A percentile compares a stretch with the other conserved stretches of the same genome.
phyloP scores from a whole-genome alignment of 2,329 filamentous ascomycete species.

The Colletotrichum sojae region DNA sequence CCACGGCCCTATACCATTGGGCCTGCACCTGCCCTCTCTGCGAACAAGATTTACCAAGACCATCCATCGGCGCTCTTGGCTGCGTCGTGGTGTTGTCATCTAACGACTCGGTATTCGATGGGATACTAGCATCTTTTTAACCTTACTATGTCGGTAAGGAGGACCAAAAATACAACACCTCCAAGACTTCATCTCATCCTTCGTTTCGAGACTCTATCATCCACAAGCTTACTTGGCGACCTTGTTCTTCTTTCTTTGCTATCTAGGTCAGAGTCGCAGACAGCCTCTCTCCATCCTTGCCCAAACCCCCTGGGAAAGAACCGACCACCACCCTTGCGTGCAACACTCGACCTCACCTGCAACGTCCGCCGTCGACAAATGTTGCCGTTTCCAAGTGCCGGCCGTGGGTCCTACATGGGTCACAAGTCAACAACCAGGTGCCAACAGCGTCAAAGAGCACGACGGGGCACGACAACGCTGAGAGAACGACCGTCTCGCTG shows the following conservation, averaged over 20 bases:
- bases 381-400: constrained; percentile 28
- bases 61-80: constrained; percentile 31
- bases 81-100: constrained; percentile 24
- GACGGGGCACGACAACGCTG: neutral
- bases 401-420: neutral
- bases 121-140: too few species aligned
- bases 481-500: constrained; percentile 8
- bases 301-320: neutral
- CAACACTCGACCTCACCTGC: constrained; percentile 23
- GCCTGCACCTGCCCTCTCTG: neutral
- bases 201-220: constrained; percentile 25
- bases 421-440: constrained; percentile 1
- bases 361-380: constrained; percentile 30
- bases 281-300: neutral
- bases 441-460: too few species aligned
- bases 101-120: neutral
- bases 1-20: constrained; percentile 20
- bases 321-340: neutral
- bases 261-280: neutral
- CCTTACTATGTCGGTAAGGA: neutral
- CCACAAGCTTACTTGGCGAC: constrained; percentile 29
- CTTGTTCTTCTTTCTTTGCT: constrained; percentile 6
- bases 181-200: constrained; percentile 6
- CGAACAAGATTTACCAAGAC: constrained; percentile 34
- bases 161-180: constrained; percentile 13